Evolutionary conservation across 768 basidiomycete species (phyloP), one percentile per base, ranked within the genome.

Genomic region (Leucosporidium scottii): DNA sequence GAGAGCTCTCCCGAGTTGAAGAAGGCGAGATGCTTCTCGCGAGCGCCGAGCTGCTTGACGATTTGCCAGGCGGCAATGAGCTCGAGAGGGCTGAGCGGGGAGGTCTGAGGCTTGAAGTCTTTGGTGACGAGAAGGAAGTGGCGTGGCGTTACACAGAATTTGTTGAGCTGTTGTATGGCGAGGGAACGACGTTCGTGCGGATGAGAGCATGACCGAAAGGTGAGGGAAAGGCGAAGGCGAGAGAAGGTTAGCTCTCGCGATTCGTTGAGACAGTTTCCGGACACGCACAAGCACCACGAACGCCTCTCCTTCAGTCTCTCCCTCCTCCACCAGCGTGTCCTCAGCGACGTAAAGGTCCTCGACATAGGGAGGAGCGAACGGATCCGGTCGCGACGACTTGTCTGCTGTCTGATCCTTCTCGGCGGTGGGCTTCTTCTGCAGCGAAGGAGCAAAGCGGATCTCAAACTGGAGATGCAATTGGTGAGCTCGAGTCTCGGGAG

Each of bases 91-190:
- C 84, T 79, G 27, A 93, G 82, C 8, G 93, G 92, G 0, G 88
- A 85, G 2, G 86, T 82, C 78, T 97, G 93, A 3, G 87, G 84
- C 71, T 81, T 81, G 73, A 85, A 90, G 68, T 89, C 90, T 83
- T 90, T 91, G 27, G 89, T 88, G 54, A 89, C 85, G 62, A 96
- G 78, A n/a, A 96, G 81, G 74, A 96, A 91, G 76, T 97, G 93
- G 55, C 86, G 82, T 0, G 87, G 88, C 13, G 90, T 83, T 25
- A 96, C 84, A 39, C 90, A 86, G 78, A 84, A 94, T 79, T 91
- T 92, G 79, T 92, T 93, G 75, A 92, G 79, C 90, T 92, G 70
- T 54, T 62, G 48, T 28, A n/a, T 49, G 53, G 23, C 23, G 34
- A 55, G 50, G 20, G 15, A 36, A 13, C n/a, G 25, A 20, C 23